phyloP scores from a whole-genome alignment of 202 grass and related monocot genomes.

The Panicum hallii region DNA sequence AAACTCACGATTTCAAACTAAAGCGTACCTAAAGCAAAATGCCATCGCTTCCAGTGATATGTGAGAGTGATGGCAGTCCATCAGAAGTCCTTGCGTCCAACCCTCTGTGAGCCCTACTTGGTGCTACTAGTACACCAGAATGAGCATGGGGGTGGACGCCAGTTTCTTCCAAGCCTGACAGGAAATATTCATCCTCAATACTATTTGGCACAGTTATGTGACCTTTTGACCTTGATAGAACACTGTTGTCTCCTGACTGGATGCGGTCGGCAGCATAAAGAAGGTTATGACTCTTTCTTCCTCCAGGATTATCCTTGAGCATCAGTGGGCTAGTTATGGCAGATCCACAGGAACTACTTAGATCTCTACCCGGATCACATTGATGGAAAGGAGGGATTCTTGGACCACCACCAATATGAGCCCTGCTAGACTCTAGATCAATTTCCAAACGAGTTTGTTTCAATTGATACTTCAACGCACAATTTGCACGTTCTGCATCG shows the following conservation, averaged over 20 bases:
- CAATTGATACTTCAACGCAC: slow-evolving; percentile 73
- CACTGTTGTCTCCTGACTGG: slow-evolving; percentile 15
- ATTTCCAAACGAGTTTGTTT: slow-evolving; percentile 51
- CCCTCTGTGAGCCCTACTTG: neutral
- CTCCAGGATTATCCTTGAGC: slow-evolving; percentile 24
- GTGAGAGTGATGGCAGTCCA: neutral
- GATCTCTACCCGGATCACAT: slow-evolving; percentile 27
- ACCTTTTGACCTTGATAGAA: slow-evolving; percentile 32
- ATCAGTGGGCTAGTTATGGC: slow-evolving; percentile 16
- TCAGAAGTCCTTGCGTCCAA: slow-evolving; percentile 31
- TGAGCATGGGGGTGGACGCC: neutral
- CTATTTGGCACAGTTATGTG: slow-evolving; percentile 2
- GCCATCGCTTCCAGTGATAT: slow-evolving; percentile 18
- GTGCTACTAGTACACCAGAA: neutral
- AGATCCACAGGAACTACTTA: slow-evolving; percentile 36
- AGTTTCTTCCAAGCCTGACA: slow-evolving; percentile 41
- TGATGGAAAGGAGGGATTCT: slow-evolving; percentile 47
- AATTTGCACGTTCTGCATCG: slow-evolving; percentile 60
- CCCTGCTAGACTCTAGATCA: slow-evolving; percentile 50
- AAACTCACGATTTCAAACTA: slow-evolving; percentile 19
- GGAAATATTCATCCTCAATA: slow-evolving; percentile 31
- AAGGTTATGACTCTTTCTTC: slow-evolving; percentile 31
- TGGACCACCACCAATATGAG: slow-evolving; percentile 37
- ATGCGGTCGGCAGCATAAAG: slow-evolving; percentile 23
- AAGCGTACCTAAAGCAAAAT: too few species aligned